Base-by-base conservation (phyloP, 371 early-diverging fungal genomes). In the Lichtheimia hyalospora region DNA sequence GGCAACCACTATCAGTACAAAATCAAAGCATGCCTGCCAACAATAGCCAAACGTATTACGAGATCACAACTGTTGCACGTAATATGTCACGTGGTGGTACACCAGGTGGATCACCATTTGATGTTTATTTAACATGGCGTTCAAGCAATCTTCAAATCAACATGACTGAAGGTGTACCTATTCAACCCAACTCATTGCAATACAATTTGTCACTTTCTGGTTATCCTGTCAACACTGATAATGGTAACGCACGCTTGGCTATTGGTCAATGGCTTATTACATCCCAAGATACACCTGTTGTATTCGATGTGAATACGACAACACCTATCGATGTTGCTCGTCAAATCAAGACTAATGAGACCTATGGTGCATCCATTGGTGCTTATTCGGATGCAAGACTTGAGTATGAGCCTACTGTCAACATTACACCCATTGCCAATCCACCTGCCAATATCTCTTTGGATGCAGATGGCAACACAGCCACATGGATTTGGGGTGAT, bases 341-440 rank as follows among this genome's bases (percentile, higher is more conserved):
- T 15, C 62, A 62, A 34, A 81, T 81, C 62, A 75, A 74, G 62
- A 70, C 75, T 5, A 81, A 81, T 28, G 21, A 44, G 8, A 81
- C 81, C 0, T 75, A 71, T 28, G 81, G 81, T 49, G 39, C 72
- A 3, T 77, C 77, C 0, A 52, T 81, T 43, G 81, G 81, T 24
- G 54, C 70, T 12, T 77, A 72, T 51, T 69, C 69, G 0, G 68
- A 81, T 49, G 77, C 75, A 14, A 67, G 81, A 28, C 48, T 75
- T 13, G 81, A 81, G 43, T 81, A 75, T 28, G 69, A 73, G 48
- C 54, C 60, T 8, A 58, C 60, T 13, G 68, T 71, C 10, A 76
- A 71, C 39, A 58, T 73, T 18, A 63, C 65, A 5, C 64, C 68
- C 42, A 60, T 61, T 15, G 28, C 14, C 23, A 24, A 52, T 15